A percentile compares a stretch with the other conserved stretches of the same genome.
Conservation (phyloP, 108 stramenopile genomes). For the Aureococcus anophagefferens region DNA sequence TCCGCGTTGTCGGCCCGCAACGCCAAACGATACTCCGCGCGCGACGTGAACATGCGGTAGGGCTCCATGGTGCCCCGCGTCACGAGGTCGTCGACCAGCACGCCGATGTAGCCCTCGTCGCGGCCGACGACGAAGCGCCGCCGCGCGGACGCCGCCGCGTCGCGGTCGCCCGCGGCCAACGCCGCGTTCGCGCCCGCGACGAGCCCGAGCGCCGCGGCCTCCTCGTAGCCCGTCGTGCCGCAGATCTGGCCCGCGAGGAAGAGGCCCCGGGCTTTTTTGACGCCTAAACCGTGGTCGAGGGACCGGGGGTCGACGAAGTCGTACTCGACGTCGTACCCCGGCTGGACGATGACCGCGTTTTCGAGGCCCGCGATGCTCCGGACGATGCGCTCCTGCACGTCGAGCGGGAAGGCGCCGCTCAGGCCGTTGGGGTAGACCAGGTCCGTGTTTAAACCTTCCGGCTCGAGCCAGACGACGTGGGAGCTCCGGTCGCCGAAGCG, state of each 20-base stretch:
- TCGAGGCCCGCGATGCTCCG: conserved; percentile 77
- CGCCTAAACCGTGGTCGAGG: conserved; percentile 78
- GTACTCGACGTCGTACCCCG: conserved; percentile 86
- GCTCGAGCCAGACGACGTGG: conserved; percentile 94
- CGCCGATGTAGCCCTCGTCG: conserved; percentile 92
- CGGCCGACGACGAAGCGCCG: conserved; percentile 75
- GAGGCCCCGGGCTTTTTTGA: conserved; percentile 73
- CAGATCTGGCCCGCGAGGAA: conserved; percentile 96
- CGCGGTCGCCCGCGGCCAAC: conserved; percentile 45
- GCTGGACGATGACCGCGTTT: conserved; percentile 77
- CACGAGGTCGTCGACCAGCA: conserved; percentile 92
- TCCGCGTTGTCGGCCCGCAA: conserved; percentile 92
- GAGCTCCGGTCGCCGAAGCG: conserved; percentile 77
- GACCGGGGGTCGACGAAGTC: conserved; percentile 90
- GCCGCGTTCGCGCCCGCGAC: conserved; percentile 89
- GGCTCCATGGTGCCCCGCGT: conserved; percentile 86
- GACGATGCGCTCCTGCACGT: conserved; percentile 77
- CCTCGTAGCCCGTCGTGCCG: conserved; percentile 98
- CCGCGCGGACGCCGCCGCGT: conserved; percentile 41
- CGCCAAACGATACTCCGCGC: conserved; percentile 78
- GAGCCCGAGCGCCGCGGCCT: conserved; percentile 91
- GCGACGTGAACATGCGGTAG: conserved; percentile 94
- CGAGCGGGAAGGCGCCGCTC: conserved; percentile 77
- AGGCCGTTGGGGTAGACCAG: conserved; percentile 96
- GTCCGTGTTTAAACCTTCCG: conserved; percentile 86